Evolutionary conservation across 352 stramenopile species (phyloP).

Genomic region (Phytophthora ramorum): DNA sequence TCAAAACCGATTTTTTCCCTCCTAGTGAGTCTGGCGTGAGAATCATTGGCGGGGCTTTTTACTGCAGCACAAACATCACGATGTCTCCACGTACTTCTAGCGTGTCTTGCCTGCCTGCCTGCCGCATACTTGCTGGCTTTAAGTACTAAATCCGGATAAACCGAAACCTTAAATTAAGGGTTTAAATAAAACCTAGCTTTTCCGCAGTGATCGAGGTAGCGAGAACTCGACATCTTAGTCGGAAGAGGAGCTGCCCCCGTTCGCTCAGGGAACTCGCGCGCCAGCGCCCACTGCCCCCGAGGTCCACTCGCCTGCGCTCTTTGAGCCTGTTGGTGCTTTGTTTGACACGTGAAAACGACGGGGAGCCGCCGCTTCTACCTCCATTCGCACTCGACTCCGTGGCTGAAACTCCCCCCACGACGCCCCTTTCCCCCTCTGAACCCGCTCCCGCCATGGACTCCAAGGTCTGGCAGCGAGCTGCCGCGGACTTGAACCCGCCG

Average conservation of each 20-base stretch:
- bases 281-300: not conserved
- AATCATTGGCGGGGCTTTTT: too few species aligned
- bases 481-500: constrained; percentile 71
- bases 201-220: constrained; percentile 12
- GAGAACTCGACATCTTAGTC: constrained; percentile 16
- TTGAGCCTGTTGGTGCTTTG: not conserved
- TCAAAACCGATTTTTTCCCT: too few species aligned
- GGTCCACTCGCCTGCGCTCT: constrained; percentile 10
- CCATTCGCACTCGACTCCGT: not conserved
- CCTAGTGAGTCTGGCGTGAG: too few species aligned
- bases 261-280: constrained; percentile 14
- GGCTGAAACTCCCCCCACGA: constrained; percentile 12
- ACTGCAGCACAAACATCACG: too few species aligned
- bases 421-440: not conserved
- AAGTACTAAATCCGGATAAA: too few species aligned
- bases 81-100: too few species aligned
- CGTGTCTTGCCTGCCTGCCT: too few species aligned
- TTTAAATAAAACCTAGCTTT: constrained; percentile 1
- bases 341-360: constrained; percentile 9
- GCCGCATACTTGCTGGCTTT: too few species aligned
- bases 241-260: constrained; percentile 2
- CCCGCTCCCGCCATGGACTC: constrained; percentile 29
- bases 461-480: constrained; percentile 80
- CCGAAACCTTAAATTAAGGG: too few species aligned
- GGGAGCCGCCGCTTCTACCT: constrained; percentile 7